phyloP scores from a whole-genome alignment of 1,139 yeast genomes.

The Debaryomycetaceae sp. region DNA sequence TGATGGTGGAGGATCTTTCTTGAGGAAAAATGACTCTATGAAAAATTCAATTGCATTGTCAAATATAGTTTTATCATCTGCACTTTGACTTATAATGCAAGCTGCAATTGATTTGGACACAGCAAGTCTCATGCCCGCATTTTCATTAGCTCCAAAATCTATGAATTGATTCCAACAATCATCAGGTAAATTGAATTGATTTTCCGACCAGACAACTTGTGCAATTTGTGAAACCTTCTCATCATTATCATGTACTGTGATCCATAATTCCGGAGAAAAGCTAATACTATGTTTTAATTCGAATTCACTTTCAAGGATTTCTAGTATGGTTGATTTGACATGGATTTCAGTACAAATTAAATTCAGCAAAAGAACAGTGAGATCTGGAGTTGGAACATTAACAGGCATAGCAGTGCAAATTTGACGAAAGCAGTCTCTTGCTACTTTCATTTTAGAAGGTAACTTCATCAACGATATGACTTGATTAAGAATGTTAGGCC shows the following conservation, averaged over 20 bases:
- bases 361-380: slow-evolving; percentile 55
- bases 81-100: slow-evolving; percentile 26
- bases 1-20: slow-evolving; percentile 75
- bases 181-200: slow-evolving; percentile 45
- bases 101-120: slow-evolving; percentile 59
- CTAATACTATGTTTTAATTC: slow-evolving; percentile 58
- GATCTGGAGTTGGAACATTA: slow-evolving; percentile 53
- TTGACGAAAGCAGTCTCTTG: slow-evolving; percentile 78
- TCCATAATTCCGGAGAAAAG: slow-evolving; percentile 70
- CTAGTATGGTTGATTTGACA: slow-evolving; percentile 77
- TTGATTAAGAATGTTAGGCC: slow-evolving; percentile 59
- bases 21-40: slow-evolving; percentile 53
- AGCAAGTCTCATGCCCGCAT: slow-evolving; percentile 66
- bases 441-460: slow-evolving; percentile 74
- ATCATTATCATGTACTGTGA: slow-evolving; percentile 74
- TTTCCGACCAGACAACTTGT: slow-evolving; percentile 81
- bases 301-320: slow-evolving; percentile 82
- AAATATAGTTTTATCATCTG: slow-evolving; percentile 24
- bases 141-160: slow-evolving; percentile 47
- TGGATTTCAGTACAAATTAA: slow-evolving; percentile 62
- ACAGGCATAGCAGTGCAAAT: slow-evolving; percentile 73
- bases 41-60: slow-evolving; percentile 38
- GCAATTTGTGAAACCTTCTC: slow-evolving; percentile 64
- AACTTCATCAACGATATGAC: slow-evolving; percentile 65
- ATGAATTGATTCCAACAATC: slow-evolving; percentile 47